Base-by-base conservation (phyloP, 371 early-diverging fungal species). In the Syncephalastrum monosporum region DNA sequence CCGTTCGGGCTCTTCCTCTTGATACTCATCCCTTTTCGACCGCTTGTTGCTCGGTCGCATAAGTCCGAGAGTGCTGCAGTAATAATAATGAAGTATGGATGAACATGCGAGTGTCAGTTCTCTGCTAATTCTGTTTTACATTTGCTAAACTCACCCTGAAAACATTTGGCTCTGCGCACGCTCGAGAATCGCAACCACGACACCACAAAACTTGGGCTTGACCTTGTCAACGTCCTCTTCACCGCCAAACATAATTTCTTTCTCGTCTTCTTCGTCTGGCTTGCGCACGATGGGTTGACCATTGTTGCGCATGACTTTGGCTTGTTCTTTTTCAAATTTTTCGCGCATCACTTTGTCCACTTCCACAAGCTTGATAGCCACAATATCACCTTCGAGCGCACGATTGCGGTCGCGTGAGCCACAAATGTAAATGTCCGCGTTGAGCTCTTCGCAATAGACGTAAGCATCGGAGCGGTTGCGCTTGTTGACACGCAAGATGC, bases 351-450 rank as follows among this genome's bases (percentile, higher is more conserved):
- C 69, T 47, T 85, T 87, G 1, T 81, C 81, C 0, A 83, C 85
- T 42, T 82, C 82, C 23, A 96, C 75, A 21, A 94, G 62, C 55
- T 79, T 75, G 17, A 96, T 74, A 10, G 87, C 89, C 14, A 96
- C 96, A n/a, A 82, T 61, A 62, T 96, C 96, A 12, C 92, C 93
- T 46, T 92, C 90, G 33, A 94, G 64, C 0, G 95, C 94, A 25
- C 96, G 87, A 69, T 96, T 96, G 17, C 93, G 88, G 48, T 82
- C 78, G 42, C 75, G 71, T 44, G 84, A 82, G 14, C 92, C 92
- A 50, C 83, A 87, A 19, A 94, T 87, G 62, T 87, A 90, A n/a
- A 92, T 82, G 62, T 92, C 90, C 10, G 77, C 73, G 59, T 79
- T 82, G 43, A 78, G 65, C 3, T 79, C 79, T 29, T 85, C 87